Percentiles rank a stretch among this genome's conserved stretches.
phyloP scores from a whole-genome alignment of 306 rosid genomes.

The Corylus americana region DNA sequence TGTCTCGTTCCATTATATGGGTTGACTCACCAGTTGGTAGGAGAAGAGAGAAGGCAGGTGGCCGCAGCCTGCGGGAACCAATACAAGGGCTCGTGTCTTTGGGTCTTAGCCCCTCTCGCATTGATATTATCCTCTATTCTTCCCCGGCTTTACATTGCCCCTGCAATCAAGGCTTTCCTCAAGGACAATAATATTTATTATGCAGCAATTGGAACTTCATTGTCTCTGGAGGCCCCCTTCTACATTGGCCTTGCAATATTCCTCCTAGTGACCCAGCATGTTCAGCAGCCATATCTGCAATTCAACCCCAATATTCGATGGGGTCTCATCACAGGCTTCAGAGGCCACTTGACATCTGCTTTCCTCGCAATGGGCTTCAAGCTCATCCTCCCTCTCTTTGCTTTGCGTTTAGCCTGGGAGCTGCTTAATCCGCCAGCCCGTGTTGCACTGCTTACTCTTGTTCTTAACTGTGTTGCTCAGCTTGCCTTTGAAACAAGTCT shows the following conservation, averaged over 20 bases:
- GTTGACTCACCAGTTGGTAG: constrained; percentile 59
- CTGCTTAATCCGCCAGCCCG: constrained; percentile 39
- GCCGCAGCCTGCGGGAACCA: constrained; percentile 53
- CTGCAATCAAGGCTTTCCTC: constrained; percentile 45
- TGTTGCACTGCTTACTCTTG: constrained; percentile 38
- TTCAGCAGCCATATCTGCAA: constrained; percentile 44
- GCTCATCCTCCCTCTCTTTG: constrained; percentile 44
- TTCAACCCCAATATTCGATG: constrained; percentile 44
- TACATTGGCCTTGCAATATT: constrained; percentile 27
- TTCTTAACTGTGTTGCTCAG: constrained; percentile 39
- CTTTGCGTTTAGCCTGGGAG: constrained; percentile 39
- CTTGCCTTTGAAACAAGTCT: constrained; percentile 36
- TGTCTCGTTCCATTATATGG: constrained; percentile 80
- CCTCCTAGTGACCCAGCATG: constrained; percentile 30
- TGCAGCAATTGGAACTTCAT: neutral
- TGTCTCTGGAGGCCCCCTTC: constrained; percentile 19
- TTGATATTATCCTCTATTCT: constrained; percentile 62
- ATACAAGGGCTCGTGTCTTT: constrained; percentile 63
- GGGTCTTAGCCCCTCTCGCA: constrained; percentile 74
- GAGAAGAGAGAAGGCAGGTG: constrained; percentile 62
- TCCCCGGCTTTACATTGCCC: constrained; percentile 65
- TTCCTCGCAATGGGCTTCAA: constrained; percentile 38
- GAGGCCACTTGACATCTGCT: constrained; percentile 42
- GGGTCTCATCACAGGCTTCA: constrained; percentile 53
- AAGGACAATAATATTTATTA: constrained; percentile 17